A percentile compares a stretch with the other conserved stretches of the same genome.
phyloP scores from a whole-genome alignment of 2,329 filamentous ascomycete genomes.

The Botrytis hyacinthi region DNA sequence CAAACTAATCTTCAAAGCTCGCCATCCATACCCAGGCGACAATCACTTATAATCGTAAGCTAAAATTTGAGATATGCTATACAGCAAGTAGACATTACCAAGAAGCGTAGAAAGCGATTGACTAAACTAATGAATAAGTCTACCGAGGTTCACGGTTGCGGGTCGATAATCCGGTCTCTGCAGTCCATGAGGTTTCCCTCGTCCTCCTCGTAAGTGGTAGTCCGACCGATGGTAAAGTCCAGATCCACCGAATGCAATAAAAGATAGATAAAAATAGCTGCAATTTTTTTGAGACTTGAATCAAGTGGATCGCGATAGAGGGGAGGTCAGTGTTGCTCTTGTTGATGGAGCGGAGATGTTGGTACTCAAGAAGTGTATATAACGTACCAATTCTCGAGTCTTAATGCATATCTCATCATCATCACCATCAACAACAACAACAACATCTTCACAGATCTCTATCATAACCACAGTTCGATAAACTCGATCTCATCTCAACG shows the following conservation, averaged over 20 bases:
- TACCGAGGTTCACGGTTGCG: not conserved
- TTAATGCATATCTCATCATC: not conserved
- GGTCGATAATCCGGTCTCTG: not conserved
- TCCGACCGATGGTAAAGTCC: not conserved
- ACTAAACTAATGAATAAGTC: not conserved
- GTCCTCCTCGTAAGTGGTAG: not conserved
- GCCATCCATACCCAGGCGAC: not conserved
- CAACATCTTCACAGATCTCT: not conserved
- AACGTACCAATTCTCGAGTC: not conserved
- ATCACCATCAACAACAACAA: not conserved
- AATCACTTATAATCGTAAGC: not conserved
- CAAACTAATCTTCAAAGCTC: not conserved
- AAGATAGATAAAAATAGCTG: not conserved
- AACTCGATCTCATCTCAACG: not conserved
- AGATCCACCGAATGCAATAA: not conserved
- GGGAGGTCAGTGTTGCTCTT: not conserved
- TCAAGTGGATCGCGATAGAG: not conserved
- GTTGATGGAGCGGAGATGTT: not conserved
- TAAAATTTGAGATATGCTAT: not conserved
- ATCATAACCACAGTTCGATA: not conserved
- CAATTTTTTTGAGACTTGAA: fast-evolving
- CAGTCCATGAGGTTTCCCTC: not conserved
- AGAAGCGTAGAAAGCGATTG: not conserved
- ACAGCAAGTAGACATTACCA: not conserved
- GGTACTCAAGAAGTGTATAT: not conserved